Evolutionary conservation across 768 basidiomycete species (phyloP).

Genomic region (Kwoniella dejecticola): DNA sequence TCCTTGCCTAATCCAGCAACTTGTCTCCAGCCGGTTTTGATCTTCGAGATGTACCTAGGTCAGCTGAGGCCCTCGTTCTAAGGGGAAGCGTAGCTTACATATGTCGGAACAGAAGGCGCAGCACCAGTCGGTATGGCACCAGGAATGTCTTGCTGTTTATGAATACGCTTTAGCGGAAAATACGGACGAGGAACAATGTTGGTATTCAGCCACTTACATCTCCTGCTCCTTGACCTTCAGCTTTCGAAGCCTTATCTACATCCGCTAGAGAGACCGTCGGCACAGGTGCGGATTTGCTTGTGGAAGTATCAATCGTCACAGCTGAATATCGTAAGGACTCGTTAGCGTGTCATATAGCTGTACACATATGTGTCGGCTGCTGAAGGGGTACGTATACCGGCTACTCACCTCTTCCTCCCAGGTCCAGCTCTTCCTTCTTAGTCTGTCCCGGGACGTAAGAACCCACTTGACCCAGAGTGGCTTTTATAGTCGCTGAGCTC

Average conservation of each 20-base stretch:
- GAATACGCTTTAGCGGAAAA: constrained; percentile 1
- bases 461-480: constrained; percentile 6
- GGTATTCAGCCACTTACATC: constrained; percentile 25
- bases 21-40: constrained; percentile 41
- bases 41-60: constrained; percentile 13
- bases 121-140: constrained; percentile 41
- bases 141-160: constrained; percentile 26
- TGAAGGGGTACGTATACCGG: not conserved
- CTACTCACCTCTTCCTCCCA: constrained; percentile 22
- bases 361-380: too few relatives aligned
- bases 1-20: constrained; percentile 36
- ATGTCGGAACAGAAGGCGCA: constrained; percentile 43
- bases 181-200: not conserved
- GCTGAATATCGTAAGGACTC: constrained; percentile 14
- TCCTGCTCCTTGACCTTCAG: constrained; percentile 41
- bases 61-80: not conserved
- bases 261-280: constrained; percentile 45
- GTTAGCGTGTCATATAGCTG: too few relatives aligned
- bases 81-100: constrained; percentile 18
- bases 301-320: constrained; percentile 43
- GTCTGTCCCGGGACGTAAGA: constrained; percentile 12
- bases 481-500: constrained; percentile 14
- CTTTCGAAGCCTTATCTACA: constrained; percentile 41
- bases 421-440: constrained; percentile 9
- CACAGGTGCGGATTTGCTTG: constrained; percentile 18